A percentile compares a stretch with the other conserved stretches of the same genome.
Conservation (phyloP, 2,329 filamentous ascomycete species). For the Pseudofabraea citricarpa region DNA sequence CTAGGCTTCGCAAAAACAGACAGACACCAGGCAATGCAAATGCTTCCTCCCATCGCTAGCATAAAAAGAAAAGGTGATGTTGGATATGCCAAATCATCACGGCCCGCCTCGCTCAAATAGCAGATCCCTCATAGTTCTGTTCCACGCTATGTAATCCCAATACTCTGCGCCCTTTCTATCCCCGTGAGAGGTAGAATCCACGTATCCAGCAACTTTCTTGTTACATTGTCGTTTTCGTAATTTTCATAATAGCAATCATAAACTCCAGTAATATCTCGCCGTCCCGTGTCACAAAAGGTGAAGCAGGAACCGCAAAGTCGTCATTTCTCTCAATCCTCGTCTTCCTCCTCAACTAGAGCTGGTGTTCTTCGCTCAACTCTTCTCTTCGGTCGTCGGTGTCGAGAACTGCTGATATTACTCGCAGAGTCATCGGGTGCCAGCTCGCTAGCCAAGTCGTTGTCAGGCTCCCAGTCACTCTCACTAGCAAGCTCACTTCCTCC, state of each 20-base stretch:
- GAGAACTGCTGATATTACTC: slow-evolving; percentile 72
- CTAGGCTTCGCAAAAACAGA: neutral
- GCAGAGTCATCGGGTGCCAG: slow-evolving; percentile 75
- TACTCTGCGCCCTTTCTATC: neutral
- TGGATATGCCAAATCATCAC: neutral
- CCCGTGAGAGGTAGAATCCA: neutral
- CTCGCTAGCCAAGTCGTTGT: slow-evolving; percentile 49
- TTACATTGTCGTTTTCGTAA: neutral
- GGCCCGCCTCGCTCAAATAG: neutral
- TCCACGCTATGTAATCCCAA: neutral
- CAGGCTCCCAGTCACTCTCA: slow-evolving; percentile 28
- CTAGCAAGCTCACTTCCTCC: slow-evolving; percentile 42
- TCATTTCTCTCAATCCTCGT: slow-evolving; percentile 36
- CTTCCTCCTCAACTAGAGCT: slow-evolving; percentile 66
- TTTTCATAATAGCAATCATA: neutral
- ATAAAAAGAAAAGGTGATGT: neutral
- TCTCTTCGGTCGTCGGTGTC: slow-evolving; percentile 62
- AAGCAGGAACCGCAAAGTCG: too few species aligned
- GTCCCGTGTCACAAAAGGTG: too few species aligned
- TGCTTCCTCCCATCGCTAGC: neutral
- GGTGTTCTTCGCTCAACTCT: slow-evolving; percentile 66
- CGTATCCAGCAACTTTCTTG: neutral
- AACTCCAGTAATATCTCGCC: too few species aligned
- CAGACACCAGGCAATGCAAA: neutral
- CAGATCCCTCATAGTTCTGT: neutral